Conservation (phyloP, 805 yeast species). For the Zygosaccharomyces pseudorouxii region DNA sequence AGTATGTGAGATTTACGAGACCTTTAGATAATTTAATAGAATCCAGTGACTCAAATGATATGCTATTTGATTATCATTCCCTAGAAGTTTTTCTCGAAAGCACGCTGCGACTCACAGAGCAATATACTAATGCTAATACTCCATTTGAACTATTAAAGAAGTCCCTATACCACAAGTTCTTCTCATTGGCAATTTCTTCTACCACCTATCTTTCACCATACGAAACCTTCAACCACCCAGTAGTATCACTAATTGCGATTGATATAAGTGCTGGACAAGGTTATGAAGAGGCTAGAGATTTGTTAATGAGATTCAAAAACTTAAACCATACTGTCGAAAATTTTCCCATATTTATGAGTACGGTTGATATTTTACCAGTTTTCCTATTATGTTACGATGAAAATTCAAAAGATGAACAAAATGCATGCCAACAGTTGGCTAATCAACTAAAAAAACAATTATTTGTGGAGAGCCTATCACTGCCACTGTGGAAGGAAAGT, state of each 20-base stretch:
- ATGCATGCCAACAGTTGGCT: conserved; percentile 37
- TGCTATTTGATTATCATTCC: conserved; percentile 35
- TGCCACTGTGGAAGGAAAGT: conserved; percentile 28
- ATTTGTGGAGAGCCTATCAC: conserved; percentile 34
- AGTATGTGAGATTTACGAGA: conserved; percentile 48
- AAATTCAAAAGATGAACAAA: conserved; percentile 41
- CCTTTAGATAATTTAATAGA: conserved; percentile 37
- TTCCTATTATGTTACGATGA: conserved; percentile 50
- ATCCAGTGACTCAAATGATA: conserved; percentile 27
- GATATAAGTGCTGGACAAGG: conserved; percentile 36
- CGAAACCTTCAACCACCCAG: conserved; percentile 85
- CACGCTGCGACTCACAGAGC: conserved; percentile 32
- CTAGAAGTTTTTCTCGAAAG: conserved; percentile 36
- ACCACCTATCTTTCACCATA: conserved; percentile 62
- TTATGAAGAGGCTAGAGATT: conserved; percentile 51
- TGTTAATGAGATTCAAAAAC: conserved; percentile 50
- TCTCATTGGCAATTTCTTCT: conserved; percentile 52
- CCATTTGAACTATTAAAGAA: conserved; percentile 35
- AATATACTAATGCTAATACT: conserved; percentile 26
- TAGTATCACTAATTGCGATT: conserved; percentile 65
- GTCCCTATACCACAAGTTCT: conserved; percentile 52
- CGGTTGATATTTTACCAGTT: conserved; percentile 55
- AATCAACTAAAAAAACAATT: conserved; percentile 41
- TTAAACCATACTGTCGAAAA: conserved; percentile 44
- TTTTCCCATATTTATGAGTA: conserved; percentile 49